Conservation (phyloP, 495 filamentous ascomycete species). For the Aspergillus bertholletiae region DNA sequence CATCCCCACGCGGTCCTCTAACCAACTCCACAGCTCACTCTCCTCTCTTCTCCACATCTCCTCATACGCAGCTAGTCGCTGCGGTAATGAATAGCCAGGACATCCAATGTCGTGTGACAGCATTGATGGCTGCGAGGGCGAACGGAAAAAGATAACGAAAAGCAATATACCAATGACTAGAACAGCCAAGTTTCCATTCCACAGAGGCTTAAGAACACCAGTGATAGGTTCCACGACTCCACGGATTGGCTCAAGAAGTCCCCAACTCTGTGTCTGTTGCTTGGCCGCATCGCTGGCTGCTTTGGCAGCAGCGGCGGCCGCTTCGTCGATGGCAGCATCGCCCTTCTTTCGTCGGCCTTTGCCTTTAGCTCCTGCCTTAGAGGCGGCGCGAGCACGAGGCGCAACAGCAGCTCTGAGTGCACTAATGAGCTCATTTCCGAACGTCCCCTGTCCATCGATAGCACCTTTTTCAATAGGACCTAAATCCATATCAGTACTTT, state of each 20-base stretch:
- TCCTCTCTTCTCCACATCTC: slow-evolving; percentile 91
- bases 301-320: slow-evolving; percentile 36
- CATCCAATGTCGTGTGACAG: slow-evolving; percentile 37
- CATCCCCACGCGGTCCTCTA: slow-evolving; percentile 82
- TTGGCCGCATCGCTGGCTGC: slow-evolving; percentile 40
- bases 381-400: slow-evolving; percentile 51
- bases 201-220: slow-evolving; percentile 65
- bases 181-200: slow-evolving; percentile 62
- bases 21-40: slow-evolving; percentile 90
- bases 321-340: slow-evolving; percentile 27
- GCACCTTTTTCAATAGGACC: slow-evolving; percentile 95
- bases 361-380: slow-evolving; percentile 37
- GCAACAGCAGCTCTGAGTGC: slow-evolving; percentile 70
- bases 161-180: slow-evolving; percentile 50
- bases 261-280: slow-evolving; percentile 59
- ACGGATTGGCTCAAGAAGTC: slow-evolving; percentile 73
- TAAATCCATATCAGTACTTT: slow-evolving; percentile 32
- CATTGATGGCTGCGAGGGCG: slow-evolving; percentile 42
- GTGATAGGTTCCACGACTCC: slow-evolving; percentile 65
- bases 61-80: slow-evolving; percentile 81
- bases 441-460: slow-evolving; percentile 81
- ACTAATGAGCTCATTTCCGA: slow-evolving; percentile 71
- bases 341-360: slow-evolving; percentile 57
- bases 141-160: slow-evolving; percentile 55
- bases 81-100: slow-evolving; percentile 41